phyloP scores from a whole-genome alignment of 306 rosid species.

The Acmispon strigosus region DNA sequence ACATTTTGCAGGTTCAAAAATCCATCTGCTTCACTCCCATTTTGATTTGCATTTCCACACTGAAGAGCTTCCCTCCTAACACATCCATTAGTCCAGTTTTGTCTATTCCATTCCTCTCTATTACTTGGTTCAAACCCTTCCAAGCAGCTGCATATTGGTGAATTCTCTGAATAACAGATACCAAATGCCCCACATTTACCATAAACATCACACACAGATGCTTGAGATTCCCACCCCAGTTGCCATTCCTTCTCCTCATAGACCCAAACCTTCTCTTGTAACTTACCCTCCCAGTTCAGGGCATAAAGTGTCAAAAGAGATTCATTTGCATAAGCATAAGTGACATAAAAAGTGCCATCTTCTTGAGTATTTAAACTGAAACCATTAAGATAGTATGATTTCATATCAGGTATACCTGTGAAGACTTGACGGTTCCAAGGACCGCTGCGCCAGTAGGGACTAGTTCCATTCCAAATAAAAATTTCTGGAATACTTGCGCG shows the following conservation, averaged over 20 bases:
- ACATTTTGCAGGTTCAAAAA: not conserved
- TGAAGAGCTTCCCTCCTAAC: constrained; percentile 3
- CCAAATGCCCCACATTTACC: constrained; percentile 37
- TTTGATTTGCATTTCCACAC: not conserved
- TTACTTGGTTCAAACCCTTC: constrained; percentile 31
- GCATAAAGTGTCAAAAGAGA: not conserved
- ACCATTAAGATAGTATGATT: not conserved
- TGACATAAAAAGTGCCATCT: not conserved
- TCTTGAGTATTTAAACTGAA: not conserved
- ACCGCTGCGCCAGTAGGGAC: constrained; percentile 10
- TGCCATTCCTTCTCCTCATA: not conserved
- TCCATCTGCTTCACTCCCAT: not conserved
- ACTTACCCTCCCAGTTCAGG: constrained; percentile 15
- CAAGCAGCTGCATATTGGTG: constrained; percentile 41
- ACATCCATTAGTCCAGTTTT: constrained; percentile 40
- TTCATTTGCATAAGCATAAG: not conserved
- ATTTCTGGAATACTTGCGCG: not conserved
- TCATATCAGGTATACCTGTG: not conserved
- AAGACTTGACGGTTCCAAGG: not conserved
- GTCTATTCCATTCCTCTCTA: constrained; percentile 24
- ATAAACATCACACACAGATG: constrained; percentile 25
- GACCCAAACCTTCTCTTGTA: not conserved
- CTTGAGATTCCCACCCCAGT: not conserved
- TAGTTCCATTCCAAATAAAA: not conserved
- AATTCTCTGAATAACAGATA: not conserved